Base-by-base conservation (phyloP, 164 flowering plant species). In the Amborella trichopoda region DNA sequence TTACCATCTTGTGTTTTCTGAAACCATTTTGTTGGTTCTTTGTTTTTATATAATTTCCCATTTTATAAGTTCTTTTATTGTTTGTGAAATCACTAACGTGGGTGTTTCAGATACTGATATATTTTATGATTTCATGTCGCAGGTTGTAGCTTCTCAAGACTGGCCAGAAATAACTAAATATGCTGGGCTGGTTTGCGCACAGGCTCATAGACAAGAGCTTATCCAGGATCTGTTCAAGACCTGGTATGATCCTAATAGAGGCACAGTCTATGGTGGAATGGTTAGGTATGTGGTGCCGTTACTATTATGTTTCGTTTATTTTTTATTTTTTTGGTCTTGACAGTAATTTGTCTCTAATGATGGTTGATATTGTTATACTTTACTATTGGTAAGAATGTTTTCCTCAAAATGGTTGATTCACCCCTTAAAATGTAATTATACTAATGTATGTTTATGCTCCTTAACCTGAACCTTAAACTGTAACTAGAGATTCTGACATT, bases 61-160 rank as follows among this genome's bases (percentile, higher is more conserved):
- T n/a, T n/a, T n/a, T n/a, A n/a, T n/a, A n/a, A n/a, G n/a, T n/a
- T n/a, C n/a, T n/a, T n/a, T n/a, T n/a, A n/a, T n/a, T n/a, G n/a
- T n/a, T n/a, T n/a, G n/a, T n/a, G n/a, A n/a, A n/a, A n/a, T n/a
- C n/a, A n/a, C n/a, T n/a, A n/a, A 6, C 34, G 11, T 30, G 34
- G 34, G 8, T 30, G 34, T 11, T 30, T 11, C 8, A 8, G 34
- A 30, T 30, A 11, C 34, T 30, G 11, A 8, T 30, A 30, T 30
- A 8, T 30, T 30, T 9, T 30, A 30, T 14, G 0, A 30, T 30
- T 9, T 30, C 14, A 47, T 52, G 47, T 16, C 54, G 32, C 23
- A 59, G 64, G 64, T 59, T 20, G 64, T 64, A 18, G 68, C 68
- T 13, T 64, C 68, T 1, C 68, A 64, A 40, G 64, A 44, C 41